phyloP scores from a whole-genome alignment of 1,139 yeast species.

The Diutina ranongensis region DNA sequence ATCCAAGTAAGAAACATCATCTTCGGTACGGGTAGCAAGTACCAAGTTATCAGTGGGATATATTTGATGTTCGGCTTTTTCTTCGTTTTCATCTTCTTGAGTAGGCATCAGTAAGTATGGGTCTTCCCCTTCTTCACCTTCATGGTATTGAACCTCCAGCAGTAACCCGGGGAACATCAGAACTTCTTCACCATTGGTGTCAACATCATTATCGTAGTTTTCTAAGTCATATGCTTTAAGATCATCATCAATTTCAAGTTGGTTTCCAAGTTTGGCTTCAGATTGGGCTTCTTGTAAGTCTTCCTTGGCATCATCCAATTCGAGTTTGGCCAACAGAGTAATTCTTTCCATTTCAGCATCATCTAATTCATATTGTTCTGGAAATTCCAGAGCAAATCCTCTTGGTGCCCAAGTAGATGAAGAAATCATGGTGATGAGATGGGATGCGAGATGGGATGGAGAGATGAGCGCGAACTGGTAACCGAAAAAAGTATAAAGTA shows the following conservation, averaged over 20 bases:
- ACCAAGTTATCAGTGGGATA: constrained; percentile 85
- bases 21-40: constrained; percentile 91
- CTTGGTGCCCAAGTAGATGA: constrained; percentile 94
- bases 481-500: no score
- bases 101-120: constrained; percentile 70
- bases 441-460: background rate
- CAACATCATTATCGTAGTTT: constrained; percentile 62
- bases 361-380: constrained; percentile 76
- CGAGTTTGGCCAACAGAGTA: constrained; percentile 72
- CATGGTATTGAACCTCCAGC: constrained; percentile 39
- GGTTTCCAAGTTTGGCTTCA: constrained; percentile 27
- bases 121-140: constrained; percentile 42
- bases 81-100: constrained; percentile 54
- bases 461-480: background rate
- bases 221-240: constrained; percentile 82
- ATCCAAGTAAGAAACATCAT: constrained; percentile 84
- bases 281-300: constrained; percentile 35
- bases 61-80: constrained; percentile 73
- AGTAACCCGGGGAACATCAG: constrained; percentile 61
- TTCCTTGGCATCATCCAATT: constrained; percentile 62
- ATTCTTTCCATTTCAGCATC: constrained; percentile 93
- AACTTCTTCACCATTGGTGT: constrained; percentile 37
- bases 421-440: constrained; percentile 52
- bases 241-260: constrained; percentile 64
- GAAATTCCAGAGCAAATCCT: constrained; percentile 90